phyloP scores from a whole-genome alignment of 495 filamentous ascomycete genomes.

The Trichoderma gamsii region DNA sequence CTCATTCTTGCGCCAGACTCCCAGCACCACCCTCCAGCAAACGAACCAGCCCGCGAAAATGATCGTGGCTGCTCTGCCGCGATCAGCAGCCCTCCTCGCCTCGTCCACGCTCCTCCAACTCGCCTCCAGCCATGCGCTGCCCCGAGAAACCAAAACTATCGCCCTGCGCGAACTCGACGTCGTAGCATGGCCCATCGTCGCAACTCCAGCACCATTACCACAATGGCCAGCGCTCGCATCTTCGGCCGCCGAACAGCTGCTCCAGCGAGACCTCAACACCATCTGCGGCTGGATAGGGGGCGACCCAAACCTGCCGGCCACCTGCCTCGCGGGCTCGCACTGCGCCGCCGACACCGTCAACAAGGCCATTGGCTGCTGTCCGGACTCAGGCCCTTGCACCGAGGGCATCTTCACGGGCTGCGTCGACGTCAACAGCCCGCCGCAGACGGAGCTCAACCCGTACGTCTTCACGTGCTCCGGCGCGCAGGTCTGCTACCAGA shows the following conservation, averaged over 20 bases:
- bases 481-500: constrained; percentile 38
- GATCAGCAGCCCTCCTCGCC: constrained; percentile 33
- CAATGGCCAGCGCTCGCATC: not conserved
- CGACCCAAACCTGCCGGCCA: constrained; percentile 37
- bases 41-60: not conserved
- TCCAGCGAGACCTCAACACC: constrained; percentile 35
- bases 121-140: constrained; percentile 32
- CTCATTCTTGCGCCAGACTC: too few species aligned
- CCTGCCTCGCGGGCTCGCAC: constrained; percentile 44
- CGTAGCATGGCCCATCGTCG: constrained; percentile 41
- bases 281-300: constrained; percentile 45
- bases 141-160: constrained; percentile 35
- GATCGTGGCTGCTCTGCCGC: constrained; percentile 10
- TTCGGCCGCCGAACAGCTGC: constrained; percentile 21
- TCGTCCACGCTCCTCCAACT: constrained; percentile 28
- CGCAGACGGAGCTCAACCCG: constrained; percentile 43
- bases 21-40: too few species aligned
- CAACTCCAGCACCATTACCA: constrained; percentile 31
- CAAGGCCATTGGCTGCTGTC: constrained; percentile 44
- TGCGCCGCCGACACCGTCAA: constrained; percentile 41
- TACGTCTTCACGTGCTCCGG: constrained; percentile 44
- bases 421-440: constrained; percentile 39
- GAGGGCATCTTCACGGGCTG: constrained; percentile 44
- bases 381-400: constrained; percentile 39
- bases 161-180: constrained; percentile 37